Conservation (phyloP, 2,329 filamentous ascomycete genomes). For the Fusarium heterosporum region DNA sequence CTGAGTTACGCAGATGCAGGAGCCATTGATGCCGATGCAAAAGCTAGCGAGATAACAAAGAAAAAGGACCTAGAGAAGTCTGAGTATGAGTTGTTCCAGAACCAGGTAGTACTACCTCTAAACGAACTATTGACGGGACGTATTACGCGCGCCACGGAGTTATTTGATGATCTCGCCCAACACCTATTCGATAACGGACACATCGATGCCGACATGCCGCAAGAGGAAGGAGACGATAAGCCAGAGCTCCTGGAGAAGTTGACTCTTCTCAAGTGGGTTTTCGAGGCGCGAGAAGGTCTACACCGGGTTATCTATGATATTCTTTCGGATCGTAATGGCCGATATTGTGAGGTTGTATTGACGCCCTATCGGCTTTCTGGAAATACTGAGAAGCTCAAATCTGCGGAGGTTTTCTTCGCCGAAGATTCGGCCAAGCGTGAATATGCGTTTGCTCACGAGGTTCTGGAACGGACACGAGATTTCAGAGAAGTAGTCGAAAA, state of each 20-base stretch:
- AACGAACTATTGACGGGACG: constrained; percentile 83
- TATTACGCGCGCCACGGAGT: constrained; percentile 76
- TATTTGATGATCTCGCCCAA: constrained; percentile 80
- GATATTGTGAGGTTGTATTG: constrained; percentile 86
- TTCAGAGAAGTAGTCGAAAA: constrained; percentile 84
- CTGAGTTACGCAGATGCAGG: constrained; percentile 88
- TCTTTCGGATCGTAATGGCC: constrained; percentile 84
- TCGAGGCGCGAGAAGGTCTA: constrained; percentile 89
- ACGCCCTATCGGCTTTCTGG: constrained; percentile 81
- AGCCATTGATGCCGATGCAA: constrained; percentile 80
- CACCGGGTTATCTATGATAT: constrained; percentile 89
- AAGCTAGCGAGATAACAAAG: constrained; percentile 74
- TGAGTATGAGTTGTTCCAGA: constrained; percentile 88
- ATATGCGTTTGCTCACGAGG: constrained; percentile 76
- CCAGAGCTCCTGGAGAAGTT: constrained; percentile 95
- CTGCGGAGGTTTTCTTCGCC: constrained; percentile 84
- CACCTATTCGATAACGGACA: constrained; percentile 75
- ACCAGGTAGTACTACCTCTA: constrained; percentile 82
- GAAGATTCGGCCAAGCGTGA: constrained; percentile 81
- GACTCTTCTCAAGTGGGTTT: constrained; percentile 95
- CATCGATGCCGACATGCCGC: constrained; percentile 81
- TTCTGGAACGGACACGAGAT: constrained; percentile 77
- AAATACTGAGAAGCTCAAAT: constrained; percentile 81
- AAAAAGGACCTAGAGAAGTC: constrained; percentile 80
- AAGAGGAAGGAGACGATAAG: constrained; percentile 95